These are phyloP conservation scores for Aspergillus ostianus DNA, from an alignment of 495 filamentous ascomycete species.

Conservation along the genomic window DNA sequence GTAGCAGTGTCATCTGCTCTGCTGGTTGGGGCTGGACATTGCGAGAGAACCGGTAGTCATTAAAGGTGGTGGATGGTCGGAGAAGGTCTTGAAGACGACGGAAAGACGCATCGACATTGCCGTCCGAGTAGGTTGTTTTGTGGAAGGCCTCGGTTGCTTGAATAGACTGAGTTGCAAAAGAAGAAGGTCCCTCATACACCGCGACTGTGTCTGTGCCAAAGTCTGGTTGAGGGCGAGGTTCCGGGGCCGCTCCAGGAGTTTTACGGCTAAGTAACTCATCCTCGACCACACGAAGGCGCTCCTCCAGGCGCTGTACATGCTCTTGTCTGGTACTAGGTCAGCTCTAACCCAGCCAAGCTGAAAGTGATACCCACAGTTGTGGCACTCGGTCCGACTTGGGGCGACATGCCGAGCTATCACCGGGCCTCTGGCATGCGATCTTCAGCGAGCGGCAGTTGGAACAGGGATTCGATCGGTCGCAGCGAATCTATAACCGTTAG, in stretches of 20 bases:
- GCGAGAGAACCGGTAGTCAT: too few relatives aligned
- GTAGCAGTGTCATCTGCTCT: too few relatives aligned
- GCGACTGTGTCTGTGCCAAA: not conserved
- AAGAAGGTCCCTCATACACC: conserved; percentile 10
- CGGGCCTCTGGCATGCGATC: too few relatives aligned
- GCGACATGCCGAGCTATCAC: too few relatives aligned
- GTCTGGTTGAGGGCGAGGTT: not conserved
- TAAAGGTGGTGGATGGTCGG: not conserved
- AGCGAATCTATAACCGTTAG: conserved; percentile 5
- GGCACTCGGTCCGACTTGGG: too few relatives aligned
- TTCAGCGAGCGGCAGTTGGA: too few relatives aligned
- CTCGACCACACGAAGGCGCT: not conserved
- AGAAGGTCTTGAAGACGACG: conserved; percentile 5
- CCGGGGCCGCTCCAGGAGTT: not conserved
- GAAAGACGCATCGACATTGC: not conserved
- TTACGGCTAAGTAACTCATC: not conserved
- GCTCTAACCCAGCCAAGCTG: too few relatives aligned
- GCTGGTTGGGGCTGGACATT: too few relatives aligned
- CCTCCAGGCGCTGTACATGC: too few relatives aligned
- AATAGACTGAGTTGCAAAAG: conserved; percentile 10
- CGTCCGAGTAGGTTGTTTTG: conserved; percentile 6
- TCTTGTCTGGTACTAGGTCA: too few relatives aligned
- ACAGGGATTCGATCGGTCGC: too few relatives aligned
- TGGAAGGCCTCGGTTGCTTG: conserved; percentile 4
- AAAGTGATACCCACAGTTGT: too few relatives aligned